These are phyloP conservation scores for Trapa incisa DNA, from an alignment of 345 rosid species.

Conservation along the genomic window DNA sequence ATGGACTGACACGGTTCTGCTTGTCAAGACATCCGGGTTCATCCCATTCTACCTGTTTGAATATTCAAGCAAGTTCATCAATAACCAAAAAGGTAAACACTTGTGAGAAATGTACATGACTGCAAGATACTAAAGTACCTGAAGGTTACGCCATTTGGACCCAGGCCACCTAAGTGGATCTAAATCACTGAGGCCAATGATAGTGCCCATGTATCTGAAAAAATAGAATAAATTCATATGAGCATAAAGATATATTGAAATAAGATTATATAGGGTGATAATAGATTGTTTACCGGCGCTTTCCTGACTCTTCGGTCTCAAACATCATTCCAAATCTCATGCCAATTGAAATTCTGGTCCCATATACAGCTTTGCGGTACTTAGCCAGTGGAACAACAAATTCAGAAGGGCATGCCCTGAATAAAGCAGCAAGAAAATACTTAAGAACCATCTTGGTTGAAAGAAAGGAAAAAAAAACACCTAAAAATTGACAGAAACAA, in stretches of 20 bases:
- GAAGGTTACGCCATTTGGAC: slow-evolving; percentile 98
- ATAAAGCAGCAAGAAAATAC: neutral
- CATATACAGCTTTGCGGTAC: slow-evolving; percentile 72
- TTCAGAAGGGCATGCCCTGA: slow-evolving; percentile 92
- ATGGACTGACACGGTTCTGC: slow-evolving; percentile 83
- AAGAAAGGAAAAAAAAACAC: neutral
- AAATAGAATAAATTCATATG: slow-evolving; percentile 2
- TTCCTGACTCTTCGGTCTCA: slow-evolving; percentile 93
- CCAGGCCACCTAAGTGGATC: slow-evolving; percentile 98
- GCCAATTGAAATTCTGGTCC: slow-evolving; percentile 75
- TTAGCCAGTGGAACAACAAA: slow-evolving; percentile 79
- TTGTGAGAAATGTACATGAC: no score
- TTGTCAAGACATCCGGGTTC: slow-evolving; percentile 92
- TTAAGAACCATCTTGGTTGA: neutral
- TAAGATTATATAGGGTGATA: neutral
- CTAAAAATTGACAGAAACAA: neutral
- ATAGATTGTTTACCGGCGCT: slow-evolving; percentile 46
- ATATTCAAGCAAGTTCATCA: no score
- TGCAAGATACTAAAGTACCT: slow-evolving; percentile 11
- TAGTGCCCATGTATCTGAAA: slow-evolving; percentile 89
- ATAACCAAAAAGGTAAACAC: no score
- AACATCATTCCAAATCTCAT: slow-evolving; percentile 99
- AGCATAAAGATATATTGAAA: neutral
- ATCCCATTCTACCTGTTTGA: slow-evolving; percentile 72
- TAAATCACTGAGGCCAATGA: slow-evolving; percentile 64